A percentile compares a stretch with the other conserved stretches of the same genome.
Conservation (phyloP, 2,329 filamentous ascomycete genomes). For the Tolypocladium ophioglossoides region DNA sequence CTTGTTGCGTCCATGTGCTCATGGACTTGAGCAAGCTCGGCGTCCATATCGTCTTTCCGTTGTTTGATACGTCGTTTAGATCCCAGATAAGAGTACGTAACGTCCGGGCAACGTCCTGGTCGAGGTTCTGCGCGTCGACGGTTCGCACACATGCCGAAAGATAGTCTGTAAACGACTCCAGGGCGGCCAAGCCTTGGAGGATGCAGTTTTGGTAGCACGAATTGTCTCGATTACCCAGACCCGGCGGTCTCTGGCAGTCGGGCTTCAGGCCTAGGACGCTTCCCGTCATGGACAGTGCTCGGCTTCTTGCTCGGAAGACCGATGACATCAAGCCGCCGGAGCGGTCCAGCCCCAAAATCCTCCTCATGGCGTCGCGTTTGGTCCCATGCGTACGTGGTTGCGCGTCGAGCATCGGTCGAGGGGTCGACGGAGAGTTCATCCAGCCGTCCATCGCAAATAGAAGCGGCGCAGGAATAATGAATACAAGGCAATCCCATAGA, state of each 20-base stretch:
- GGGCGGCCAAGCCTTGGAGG: constrained; percentile 70
- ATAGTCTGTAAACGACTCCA: constrained; percentile 59
- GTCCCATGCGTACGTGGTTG: constrained; percentile 35
- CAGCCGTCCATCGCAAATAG: constrained; percentile 47
- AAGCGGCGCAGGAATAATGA: constrained; percentile 42
- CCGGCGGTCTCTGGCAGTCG: constrained; percentile 41
- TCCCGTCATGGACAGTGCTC: constrained; percentile 42
- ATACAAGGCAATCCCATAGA: constrained; percentile 51
- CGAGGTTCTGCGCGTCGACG: constrained; percentile 13
- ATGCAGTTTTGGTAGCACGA: constrained; percentile 98
- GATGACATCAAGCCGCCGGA: constrained; percentile 42
- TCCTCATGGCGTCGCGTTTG: constrained; percentile 56
- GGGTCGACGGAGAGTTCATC: constrained; percentile 36
- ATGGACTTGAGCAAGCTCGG: constrained; percentile 76
- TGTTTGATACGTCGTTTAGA: constrained; percentile 58
- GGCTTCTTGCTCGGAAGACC: constrained; percentile 47
- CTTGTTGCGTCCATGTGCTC: constrained; percentile 92
- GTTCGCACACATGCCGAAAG: constrained; percentile 36
- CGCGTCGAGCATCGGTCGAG: constrained; percentile 25
- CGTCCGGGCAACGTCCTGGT: constrained; percentile 30
- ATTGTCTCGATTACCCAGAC: constrained; percentile 85
- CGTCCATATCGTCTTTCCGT: constrained; percentile 73
- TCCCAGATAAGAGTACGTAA: constrained; percentile 58
- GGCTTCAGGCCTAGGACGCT: constrained; percentile 27
- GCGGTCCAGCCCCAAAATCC: constrained; percentile 49